A percentile compares a stretch with the other conserved stretches of the same genome.
Conservation (phyloP, 768 basidiomycete genomes). For the Ephemerocybe angulata region DNA sequence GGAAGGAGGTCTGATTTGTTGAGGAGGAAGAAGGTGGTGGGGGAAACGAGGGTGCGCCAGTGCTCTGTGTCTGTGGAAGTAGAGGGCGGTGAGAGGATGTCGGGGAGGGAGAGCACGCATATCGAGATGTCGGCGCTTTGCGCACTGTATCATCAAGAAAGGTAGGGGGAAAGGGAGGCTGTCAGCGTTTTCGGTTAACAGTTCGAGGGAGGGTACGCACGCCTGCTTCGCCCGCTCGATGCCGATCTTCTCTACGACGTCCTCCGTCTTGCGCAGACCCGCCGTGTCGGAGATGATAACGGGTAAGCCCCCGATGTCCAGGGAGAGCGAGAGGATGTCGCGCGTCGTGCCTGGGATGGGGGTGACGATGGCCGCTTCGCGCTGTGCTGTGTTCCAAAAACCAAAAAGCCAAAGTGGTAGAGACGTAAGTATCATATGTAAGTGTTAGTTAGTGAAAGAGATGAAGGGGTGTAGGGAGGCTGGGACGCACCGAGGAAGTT, state of each 20-base stretch:
- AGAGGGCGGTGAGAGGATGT: slow-evolving; percentile 20
- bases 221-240: slow-evolving; percentile 66
- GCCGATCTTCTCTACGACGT: slow-evolving; percentile 78
- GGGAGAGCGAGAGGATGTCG: slow-evolving; percentile 78
- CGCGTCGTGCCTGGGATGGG: slow-evolving; percentile 85
- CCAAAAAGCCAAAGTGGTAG: too few relatives aligned
- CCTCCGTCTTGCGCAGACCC: slow-evolving; percentile 66
- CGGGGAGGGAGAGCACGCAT: slow-evolving; percentile 77
- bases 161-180: not conserved
- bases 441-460: too few relatives aligned
- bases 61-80: slow-evolving; percentile 11
- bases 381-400: slow-evolving; percentile 72
- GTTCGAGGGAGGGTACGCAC: slow-evolving; percentile 39
- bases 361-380: slow-evolving; percentile 89
- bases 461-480: not conserved
- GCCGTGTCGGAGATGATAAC: slow-evolving; percentile 84
- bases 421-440: too few relatives aligned
- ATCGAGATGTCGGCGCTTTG: slow-evolving; percentile 64
- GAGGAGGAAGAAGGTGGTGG: slow-evolving; percentile 64
- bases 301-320: slow-evolving; percentile 87
- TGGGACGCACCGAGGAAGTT: slow-evolving; percentile 70
- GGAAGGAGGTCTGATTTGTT: slow-evolving; percentile 85
- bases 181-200: not conserved
- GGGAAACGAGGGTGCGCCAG: slow-evolving; percentile 47
- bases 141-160: slow-evolving; percentile 41